Evolutionary conservation across 2,329 filamentous ascomycete species (phyloP).

Genomic region (Trichoderma asperellum): DNA sequence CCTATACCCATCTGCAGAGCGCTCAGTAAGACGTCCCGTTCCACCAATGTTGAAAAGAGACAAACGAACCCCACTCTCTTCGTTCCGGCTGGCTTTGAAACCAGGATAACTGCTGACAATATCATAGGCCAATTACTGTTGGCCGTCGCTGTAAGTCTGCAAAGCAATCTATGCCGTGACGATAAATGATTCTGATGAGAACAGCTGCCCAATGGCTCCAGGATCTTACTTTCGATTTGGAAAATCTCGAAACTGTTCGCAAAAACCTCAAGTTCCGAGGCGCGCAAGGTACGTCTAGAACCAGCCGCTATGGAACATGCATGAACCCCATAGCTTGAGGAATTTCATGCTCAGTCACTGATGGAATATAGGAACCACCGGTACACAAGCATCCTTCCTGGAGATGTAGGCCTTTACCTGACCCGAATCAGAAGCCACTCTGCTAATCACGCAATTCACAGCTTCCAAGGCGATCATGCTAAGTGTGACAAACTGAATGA

Average conservation of each 20-base stretch:
- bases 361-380: constrained; percentile 58
- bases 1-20: constrained; percentile 72
- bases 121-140: constrained; percentile 4
- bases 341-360: background rate
- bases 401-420: constrained; percentile 32
- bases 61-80: too few species aligned
- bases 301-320: background rate
- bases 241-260: constrained; percentile 71
- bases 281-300: constrained; percentile 40
- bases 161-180: background rate
- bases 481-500: constrained; percentile 61
- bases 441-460: constrained; percentile 5
- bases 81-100: background rate
- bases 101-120: background rate
- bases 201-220: constrained; percentile 70
- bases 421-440: constrained; percentile 10
- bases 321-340: background rate
- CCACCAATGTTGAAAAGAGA: too few species aligned
- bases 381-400: constrained; percentile 76
- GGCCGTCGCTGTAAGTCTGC: constrained; percentile 31
- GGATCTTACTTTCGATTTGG: constrained; percentile 66
- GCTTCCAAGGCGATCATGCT: constrained; percentile 51
- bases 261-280: constrained; percentile 75
- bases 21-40: constrained; percentile 5
- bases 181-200: background rate